Evolutionary conservation across 352 stramenopile genomes (phyloP).

Genomic region (Nothophytophthora sp.): DNA sequence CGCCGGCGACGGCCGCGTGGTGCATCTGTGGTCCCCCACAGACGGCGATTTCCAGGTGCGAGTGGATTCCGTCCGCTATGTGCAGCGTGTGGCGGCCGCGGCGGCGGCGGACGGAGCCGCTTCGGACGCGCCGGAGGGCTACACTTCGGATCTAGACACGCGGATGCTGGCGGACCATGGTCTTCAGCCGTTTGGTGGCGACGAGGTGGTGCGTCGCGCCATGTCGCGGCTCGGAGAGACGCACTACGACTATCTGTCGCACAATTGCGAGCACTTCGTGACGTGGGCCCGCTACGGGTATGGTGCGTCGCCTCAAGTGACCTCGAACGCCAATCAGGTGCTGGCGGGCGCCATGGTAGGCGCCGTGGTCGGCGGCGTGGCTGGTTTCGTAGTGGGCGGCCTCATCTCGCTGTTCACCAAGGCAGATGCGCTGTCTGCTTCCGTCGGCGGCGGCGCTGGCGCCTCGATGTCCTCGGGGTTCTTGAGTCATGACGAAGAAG

Average conservation of each 20-base stretch:
- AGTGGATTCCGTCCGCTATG: conserved; percentile 56
- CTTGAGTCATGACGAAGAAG: conserved; percentile 6
- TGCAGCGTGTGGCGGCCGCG: conserved; percentile 23
- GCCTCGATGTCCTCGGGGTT: neutral
- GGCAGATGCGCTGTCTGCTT: conserved; percentile 51
- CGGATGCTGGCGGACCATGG: conserved; percentile 48
- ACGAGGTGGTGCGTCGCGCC: conserved; percentile 50
- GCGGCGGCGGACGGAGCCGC: too few relatives aligned
- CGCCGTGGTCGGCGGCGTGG: conserved; percentile 54
- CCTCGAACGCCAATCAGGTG: conserved; percentile 58
- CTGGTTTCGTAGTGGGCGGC: conserved; percentile 57
- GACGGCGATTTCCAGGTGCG: conserved; percentile 53
- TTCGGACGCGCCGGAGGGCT: conserved; percentile 31
- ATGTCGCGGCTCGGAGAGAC: conserved; percentile 49
- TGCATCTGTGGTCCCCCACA: conserved; percentile 64
- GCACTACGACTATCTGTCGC: conserved; percentile 48
- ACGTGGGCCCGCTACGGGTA: conserved; percentile 69
- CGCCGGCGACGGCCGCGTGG: conserved; percentile 40
- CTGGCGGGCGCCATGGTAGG: conserved; percentile 63
- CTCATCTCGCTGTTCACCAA: conserved; percentile 68
- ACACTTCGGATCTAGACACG: conserved; percentile 47
- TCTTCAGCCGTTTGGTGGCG: conserved; percentile 35
- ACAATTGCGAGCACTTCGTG: conserved; percentile 84
- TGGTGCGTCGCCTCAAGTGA: conserved; percentile 55
- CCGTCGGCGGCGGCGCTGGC: conserved; percentile 17